Conservation (phyloP, 192 early-diverging fungal species). For the Endogone sp. region DNA sequence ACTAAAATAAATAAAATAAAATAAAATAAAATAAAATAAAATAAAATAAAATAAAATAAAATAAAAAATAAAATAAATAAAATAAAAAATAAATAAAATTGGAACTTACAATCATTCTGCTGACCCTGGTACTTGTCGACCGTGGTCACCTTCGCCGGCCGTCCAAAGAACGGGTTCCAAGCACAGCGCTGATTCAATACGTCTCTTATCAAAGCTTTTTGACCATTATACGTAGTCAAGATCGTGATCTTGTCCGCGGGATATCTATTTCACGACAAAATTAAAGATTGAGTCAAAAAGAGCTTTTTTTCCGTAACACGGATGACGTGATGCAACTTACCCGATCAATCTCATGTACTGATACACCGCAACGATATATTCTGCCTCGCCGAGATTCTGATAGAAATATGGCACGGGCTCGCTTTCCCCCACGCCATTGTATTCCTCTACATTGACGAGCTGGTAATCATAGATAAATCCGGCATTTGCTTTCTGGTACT, state of each 20-base stretch:
- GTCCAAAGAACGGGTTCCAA: slow-evolving; percentile 84
- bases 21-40: too few relatives aligned
- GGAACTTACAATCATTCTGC: slow-evolving; percentile 78
- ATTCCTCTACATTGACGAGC: slow-evolving; percentile 81
- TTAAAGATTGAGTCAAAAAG: neutral
- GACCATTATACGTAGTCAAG: slow-evolving; percentile 97
- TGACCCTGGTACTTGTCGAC: slow-evolving; percentile 98
- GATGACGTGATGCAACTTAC: slow-evolving; percentile 20
- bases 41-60: too few relatives aligned
- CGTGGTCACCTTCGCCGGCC: slow-evolving; percentile 77
- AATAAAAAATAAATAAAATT: neutral
- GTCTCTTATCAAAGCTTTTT: slow-evolving; percentile 87
- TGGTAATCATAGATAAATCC: slow-evolving; percentile 89
- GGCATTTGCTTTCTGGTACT: slow-evolving; percentile 71
- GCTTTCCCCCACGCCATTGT: slow-evolving; percentile 74
- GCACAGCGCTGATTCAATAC: slow-evolving; percentile 81
- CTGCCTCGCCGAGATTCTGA: slow-evolving; percentile 98
- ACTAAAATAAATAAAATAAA: too few relatives aligned
- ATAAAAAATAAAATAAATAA: neutral
- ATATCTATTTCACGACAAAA: slow-evolving; percentile 48
- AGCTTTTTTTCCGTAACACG: neutral
- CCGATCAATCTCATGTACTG: slow-evolving; percentile 96
- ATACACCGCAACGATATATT: slow-evolving; percentile 92
- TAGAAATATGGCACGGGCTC: slow-evolving; percentile 84
- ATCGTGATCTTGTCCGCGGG: slow-evolving; percentile 87